Evolutionary conservation across 495 filamentous ascomycete genomes (phyloP).

Genomic region (Lophiotrema nucula): DNA sequence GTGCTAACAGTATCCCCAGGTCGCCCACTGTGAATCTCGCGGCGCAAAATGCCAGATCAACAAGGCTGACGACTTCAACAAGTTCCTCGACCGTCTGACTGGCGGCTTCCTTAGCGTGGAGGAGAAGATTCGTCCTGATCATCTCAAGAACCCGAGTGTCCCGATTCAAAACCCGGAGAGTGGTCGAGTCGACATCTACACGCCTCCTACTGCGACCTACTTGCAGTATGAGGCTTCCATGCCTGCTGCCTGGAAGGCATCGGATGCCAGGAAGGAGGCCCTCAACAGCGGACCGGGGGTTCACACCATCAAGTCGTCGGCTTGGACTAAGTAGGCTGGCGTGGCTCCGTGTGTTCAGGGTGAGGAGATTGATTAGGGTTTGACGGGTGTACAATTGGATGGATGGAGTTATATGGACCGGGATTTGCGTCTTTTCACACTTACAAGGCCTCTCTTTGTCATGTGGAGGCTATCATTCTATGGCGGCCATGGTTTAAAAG

Average conservation of each 20-base stretch:
- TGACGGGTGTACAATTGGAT: no score
- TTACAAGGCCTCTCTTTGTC: no score
- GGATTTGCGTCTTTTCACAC: no score
- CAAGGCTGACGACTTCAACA: conserved; percentile 38
- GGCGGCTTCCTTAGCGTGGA: conserved; percentile 47
- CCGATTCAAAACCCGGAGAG: neutral
- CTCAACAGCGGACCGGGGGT: neutral
- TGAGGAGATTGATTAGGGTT: no score
- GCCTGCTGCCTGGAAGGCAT: conserved; percentile 29
- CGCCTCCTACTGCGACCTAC: conserved; percentile 18
- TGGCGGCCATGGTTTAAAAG: no score
- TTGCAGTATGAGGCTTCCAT: conserved; percentile 19
- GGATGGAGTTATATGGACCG: no score
- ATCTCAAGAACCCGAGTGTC: conserved; percentile 15
- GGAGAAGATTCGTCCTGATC: conserved; percentile 23
- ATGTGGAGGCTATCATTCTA: no score
- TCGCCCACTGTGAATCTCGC: conserved; percentile 52
- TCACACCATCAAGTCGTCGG: no score
- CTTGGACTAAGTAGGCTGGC: no score
- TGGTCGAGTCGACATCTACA: conserved; percentile 8
- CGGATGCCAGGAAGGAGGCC: no score
- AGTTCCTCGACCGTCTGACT: conserved; percentile 49
- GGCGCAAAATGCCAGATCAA: conserved; percentile 47
- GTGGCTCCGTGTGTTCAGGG: no score
- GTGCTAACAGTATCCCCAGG: no score